phyloP scores from a whole-genome alignment of 139 green algal species.

The Coelastrella sp. region DNA sequence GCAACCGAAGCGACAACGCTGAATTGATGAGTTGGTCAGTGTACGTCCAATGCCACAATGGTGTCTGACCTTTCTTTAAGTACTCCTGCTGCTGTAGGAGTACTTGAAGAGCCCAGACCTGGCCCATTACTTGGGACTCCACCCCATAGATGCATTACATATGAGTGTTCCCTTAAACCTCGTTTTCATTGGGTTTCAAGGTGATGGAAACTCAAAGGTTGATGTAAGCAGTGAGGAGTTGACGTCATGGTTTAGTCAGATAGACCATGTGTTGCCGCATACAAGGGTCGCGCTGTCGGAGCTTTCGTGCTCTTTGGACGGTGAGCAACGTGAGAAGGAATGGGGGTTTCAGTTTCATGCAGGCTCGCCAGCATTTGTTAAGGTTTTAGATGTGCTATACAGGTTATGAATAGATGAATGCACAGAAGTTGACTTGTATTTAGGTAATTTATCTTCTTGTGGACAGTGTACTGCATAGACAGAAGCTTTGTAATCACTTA shows the following conservation, averaged over 20 bases:
- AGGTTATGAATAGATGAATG: too few relatives aligned
- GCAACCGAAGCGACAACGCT: too few relatives aligned
- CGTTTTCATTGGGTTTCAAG: slow-evolving; percentile 78
- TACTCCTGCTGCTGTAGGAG: slow-evolving; percentile 34
- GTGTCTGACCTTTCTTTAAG: too few relatives aligned
- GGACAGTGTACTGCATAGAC: too few relatives aligned
- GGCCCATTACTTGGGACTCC: slow-evolving; percentile 68
- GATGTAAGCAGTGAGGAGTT: slow-evolving; percentile 57
- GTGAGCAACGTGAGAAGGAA: slow-evolving; percentile 30
- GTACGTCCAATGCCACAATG: too few relatives aligned
- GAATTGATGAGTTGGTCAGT: too few relatives aligned
- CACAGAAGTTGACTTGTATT: too few relatives aligned
- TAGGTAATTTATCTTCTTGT: too few relatives aligned
- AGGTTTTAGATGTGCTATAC: background rate
- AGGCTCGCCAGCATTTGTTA: background rate
- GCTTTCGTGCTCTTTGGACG: slow-evolving; percentile 67
- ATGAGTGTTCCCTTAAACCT: slow-evolving; percentile 77
- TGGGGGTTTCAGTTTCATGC: background rate
- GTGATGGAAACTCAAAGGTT: slow-evolving; percentile 57
- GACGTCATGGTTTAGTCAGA: slow-evolving; percentile 70
- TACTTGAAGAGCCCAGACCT: slow-evolving; percentile 55
- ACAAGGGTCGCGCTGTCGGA: slow-evolving; percentile 69
- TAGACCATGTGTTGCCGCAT: slow-evolving; percentile 83
- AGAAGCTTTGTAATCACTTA: too few relatives aligned
- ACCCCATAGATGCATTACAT: slow-evolving; percentile 66